Base-by-base conservation (phyloP, 306 rosid genomes). In the Dryas alaskensis region DNA sequence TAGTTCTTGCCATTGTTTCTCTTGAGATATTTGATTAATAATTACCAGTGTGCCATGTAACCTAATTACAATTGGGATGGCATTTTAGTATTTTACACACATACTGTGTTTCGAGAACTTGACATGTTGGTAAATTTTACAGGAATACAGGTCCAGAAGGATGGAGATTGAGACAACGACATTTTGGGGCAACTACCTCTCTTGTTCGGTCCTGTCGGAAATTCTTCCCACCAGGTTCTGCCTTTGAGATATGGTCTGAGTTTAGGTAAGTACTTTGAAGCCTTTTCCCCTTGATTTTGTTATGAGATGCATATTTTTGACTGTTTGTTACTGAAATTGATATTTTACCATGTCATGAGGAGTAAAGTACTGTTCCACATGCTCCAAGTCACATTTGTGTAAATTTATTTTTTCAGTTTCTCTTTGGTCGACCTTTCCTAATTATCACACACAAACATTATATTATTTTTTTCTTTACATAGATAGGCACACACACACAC, bases 61-160 rank as follows among this genome's bases (percentile, higher is more conserved):
- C 74, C 57, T 19, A 65, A 73, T 65, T 16, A 46, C 25, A 62
- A 73, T 43, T 53, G 48, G 47, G 5, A 11, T 42, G 70, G 42
- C 66, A 31, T 53, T 59, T 52, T 45, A 69, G 42, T 62, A 31
- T 53, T 59, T 52, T 45, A 69, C 59, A 45, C 46, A 65, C 45
- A n/a, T 72, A 50, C 54, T 44, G 65, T 60, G 54, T 66, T 70
- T 49, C 53, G 61, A 42, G 31, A 78, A 69, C 61, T 55, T 67
- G 51, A 49, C 60, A 25, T 70, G 69, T 60, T 14, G 81, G 65
- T 62, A 44, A 46, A 31, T 82, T 52, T 81, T 84, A 67, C 84
- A 94, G 99, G 87, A 92, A 77, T 85, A 88, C 99, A 60, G 99
- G 99, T 63, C 99, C 99, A 48, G 99, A 94, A 83, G 99, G 99